Conservation (phyloP, 2,329 filamentous ascomycete genomes). For the Diaporthe humulicola region DNA sequence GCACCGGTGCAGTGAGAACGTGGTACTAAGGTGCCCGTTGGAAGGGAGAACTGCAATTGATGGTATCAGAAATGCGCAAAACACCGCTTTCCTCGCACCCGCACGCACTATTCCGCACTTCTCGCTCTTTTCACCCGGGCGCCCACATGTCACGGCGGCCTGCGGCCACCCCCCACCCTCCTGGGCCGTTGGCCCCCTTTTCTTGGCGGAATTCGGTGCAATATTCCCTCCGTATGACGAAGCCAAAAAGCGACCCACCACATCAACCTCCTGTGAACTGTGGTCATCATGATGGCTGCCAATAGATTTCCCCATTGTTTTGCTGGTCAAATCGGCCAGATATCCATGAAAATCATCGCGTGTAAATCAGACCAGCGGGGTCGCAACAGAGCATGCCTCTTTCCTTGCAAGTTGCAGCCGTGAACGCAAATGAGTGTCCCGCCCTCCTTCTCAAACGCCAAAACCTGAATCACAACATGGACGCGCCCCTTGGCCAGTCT, state of each 20-base stretch:
- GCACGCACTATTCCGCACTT: not conserved
- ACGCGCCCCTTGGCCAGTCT: not conserved
- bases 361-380: not conserved
- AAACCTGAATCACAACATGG: not conserved
- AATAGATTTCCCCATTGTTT: not conserved
- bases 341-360: not conserved
- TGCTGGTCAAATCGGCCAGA: not conserved
- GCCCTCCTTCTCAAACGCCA: slow-evolving; percentile 9
- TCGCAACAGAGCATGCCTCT: slow-evolving; percentile 3
- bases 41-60: not conserved
- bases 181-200: not conserved
- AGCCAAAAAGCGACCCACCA: not conserved
- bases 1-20: too few relatives aligned
- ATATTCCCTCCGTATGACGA: slow-evolving; percentile 6
- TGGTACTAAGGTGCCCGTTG: not conserved
- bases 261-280: not conserved
- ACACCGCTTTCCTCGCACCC: not conserved
- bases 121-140: not conserved
- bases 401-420: not conserved
- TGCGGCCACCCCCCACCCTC: not conserved
- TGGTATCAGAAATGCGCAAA: slow-evolving; percentile 12
- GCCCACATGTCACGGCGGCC: not conserved
- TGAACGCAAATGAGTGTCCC: slow-evolving; percentile 20
- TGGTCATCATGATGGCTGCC: not conserved
- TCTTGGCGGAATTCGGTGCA: slow-evolving; percentile 4